Conservation (phyloP, 2,329 filamentous ascomycete species). For the Fusarium penzigii region DNA sequence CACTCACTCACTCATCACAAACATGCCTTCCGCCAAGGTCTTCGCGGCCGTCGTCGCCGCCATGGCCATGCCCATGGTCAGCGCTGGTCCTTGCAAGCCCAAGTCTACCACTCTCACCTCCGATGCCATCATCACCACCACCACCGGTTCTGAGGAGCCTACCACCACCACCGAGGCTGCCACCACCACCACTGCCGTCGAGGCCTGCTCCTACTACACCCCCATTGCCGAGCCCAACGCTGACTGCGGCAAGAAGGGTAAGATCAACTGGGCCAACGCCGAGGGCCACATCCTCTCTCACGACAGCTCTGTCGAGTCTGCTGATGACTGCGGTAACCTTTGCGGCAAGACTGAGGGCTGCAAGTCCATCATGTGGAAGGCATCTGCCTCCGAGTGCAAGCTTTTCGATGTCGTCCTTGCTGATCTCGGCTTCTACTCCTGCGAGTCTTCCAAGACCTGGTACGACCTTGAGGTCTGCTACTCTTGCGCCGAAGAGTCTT, state of each 20-base stretch:
- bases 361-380: not conserved
- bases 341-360: not conserved
- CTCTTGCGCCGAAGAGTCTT: not conserved
- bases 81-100: conserved; percentile 19
- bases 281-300: not conserved
- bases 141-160: not conserved
- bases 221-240: not conserved
- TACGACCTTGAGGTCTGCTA: not conserved
- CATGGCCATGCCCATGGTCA: conserved; percentile 15
- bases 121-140: conserved; percentile 2
- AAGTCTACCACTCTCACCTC: conserved; percentile 9
- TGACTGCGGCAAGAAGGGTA: not conserved
- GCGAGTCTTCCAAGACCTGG: not conserved
- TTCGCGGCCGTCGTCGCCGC: conserved; percentile 20
- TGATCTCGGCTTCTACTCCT: not conserved
- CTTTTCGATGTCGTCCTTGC: not conserved
- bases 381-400: not conserved
- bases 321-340: not conserved
- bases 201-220: not conserved
- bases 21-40: conserved; percentile 21
- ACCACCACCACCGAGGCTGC: conserved; percentile 4
- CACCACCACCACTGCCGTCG: conserved; percentile 3
- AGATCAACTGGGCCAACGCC: not conserved
- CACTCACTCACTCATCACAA: not conserved
- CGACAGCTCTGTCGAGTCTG: not conserved